A percentile compares a stretch with the other conserved stretches of the same genome.
phyloP scores from a whole-genome alignment of 2,329 filamentous ascomycete genomes.

The Penicillium sp. region DNA sequence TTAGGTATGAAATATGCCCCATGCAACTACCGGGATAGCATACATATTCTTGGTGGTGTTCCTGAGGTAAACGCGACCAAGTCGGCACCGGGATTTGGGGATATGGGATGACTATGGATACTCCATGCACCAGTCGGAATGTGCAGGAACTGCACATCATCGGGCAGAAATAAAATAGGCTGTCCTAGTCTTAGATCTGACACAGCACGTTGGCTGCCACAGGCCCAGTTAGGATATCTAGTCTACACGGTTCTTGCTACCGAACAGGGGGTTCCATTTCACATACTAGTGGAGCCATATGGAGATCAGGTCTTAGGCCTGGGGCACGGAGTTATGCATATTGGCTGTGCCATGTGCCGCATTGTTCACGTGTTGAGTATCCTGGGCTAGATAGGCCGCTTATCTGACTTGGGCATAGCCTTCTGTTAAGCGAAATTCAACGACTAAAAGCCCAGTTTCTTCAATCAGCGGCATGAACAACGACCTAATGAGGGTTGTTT shows the following conservation, averaged over 20 bases:
- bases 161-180: slow-evolving; percentile 68
- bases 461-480: slow-evolving; percentile 46
- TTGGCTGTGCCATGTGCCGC: slow-evolving; percentile 34
- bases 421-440: background rate
- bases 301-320: slow-evolving; percentile 64
- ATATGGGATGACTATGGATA: background rate
- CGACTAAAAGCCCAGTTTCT: background rate
- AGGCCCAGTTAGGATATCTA: slow-evolving; percentile 31
- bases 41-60: background rate
- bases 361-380: slow-evolving; percentile 55
- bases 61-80: background rate
- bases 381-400: slow-evolving; percentile 47
- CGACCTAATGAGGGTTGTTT: slow-evolving; percentile 43
- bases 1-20: background rate
- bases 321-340: slow-evolving; percentile 67
- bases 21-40: background rate
- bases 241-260: background rate
- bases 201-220: slow-evolving; percentile 75
- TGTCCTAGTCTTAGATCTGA: slow-evolving; percentile 56
- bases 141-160: slow-evolving; percentile 59
- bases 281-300: slow-evolving; percentile 91
- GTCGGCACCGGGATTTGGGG: background rate
- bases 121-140: slow-evolving; percentile 61
- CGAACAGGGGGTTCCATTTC: slow-evolving; percentile 2
- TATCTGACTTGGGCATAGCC: background rate